Evolutionary conservation across 2,329 filamentous ascomycete genomes (phyloP).

Genomic region (Penicillium sp.): DNA sequence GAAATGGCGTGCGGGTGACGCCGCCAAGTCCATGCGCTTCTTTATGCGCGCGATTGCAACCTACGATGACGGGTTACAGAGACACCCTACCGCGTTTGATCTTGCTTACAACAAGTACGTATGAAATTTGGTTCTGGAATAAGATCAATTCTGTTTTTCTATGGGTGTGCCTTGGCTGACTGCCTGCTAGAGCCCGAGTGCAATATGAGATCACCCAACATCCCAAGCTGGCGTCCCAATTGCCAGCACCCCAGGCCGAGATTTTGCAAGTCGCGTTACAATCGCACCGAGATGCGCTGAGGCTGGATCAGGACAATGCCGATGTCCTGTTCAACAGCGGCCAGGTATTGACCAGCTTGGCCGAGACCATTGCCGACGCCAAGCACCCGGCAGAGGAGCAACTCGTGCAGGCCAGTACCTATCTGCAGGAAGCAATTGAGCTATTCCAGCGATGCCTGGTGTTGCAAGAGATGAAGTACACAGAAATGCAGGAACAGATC

Average conservation of each 20-base stretch:
- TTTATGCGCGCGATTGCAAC: conserved; percentile 58
- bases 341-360: conserved; percentile 62
- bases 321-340: conserved; percentile 67
- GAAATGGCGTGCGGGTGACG: conserved; percentile 68
- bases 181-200: conserved; percentile 53
- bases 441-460: conserved; percentile 53
- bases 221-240: conserved; percentile 53
- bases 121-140: no score
- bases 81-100: conserved; percentile 59
- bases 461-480: conserved; percentile 48
- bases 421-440: conserved; percentile 57
- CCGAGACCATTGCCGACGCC: conserved; percentile 54
- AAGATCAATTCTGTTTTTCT: conserved; percentile 2
- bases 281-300: conserved; percentile 58
- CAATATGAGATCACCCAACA: conserved; percentile 66
- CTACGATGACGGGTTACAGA: conserved; percentile 59
- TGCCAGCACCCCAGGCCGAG: conserved; percentile 51
- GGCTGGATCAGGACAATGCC: conserved; percentile 56
- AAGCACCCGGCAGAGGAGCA: conserved; percentile 41
- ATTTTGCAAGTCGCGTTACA: conserved; percentile 56
- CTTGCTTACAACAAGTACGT: conserved; percentile 68
- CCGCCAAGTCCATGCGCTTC: conserved; percentile 56
- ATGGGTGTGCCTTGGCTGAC: conserved; percentile 3
- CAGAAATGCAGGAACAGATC: conserved; percentile 43
- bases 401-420: conserved; percentile 45